These are phyloP conservation scores for Pinguiococcus pyrenoidosus DNA, from an alignment of 108 stramenopile species.

Conservation along the genomic window DNA sequence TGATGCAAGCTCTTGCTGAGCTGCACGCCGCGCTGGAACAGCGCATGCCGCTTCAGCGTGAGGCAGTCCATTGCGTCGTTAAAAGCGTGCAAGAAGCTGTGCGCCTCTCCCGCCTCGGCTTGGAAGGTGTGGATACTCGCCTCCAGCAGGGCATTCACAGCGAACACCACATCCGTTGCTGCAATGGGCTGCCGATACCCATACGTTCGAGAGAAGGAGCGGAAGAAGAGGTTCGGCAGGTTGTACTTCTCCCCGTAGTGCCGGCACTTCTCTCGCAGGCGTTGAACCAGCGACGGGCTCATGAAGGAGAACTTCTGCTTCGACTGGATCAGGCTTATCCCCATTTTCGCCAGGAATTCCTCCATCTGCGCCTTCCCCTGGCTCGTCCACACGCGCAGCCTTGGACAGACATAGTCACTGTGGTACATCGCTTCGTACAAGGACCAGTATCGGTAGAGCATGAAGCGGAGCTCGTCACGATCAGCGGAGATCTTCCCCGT, in stretches of 20 bases:
- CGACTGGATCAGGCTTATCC: slow-evolving; percentile 34
- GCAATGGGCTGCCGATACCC: slow-evolving; percentile 33
- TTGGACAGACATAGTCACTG: slow-evolving; percentile 30
- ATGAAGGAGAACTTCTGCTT: slow-evolving; percentile 36
- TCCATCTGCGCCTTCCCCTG: slow-evolving; percentile 25
- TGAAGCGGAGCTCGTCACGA: slow-evolving; percentile 28
- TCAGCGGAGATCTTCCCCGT: slow-evolving; percentile 18
- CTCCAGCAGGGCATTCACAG: slow-evolving; percentile 29
- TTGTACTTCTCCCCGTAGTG: slow-evolving; percentile 30
- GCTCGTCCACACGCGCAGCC: slow-evolving; percentile 33
- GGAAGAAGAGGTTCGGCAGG: slow-evolving; percentile 21
- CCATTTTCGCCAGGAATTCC: slow-evolving; percentile 41
- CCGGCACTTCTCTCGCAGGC: slow-evolving; percentile 19
- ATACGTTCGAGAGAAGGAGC: slow-evolving; percentile 5
- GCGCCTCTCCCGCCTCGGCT: no score
- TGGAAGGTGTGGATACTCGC: no score
- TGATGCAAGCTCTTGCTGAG: slow-evolving; percentile 28
- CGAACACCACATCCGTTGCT: slow-evolving; percentile 31
- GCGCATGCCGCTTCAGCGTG: no score
- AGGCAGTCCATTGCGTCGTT: no score
- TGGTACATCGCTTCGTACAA: slow-evolving; percentile 31
- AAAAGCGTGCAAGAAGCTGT: slow-evolving; percentile 36
- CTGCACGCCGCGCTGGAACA: slow-evolving; percentile 23
- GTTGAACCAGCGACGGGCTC: slow-evolving; percentile 2
- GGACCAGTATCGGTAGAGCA: slow-evolving; percentile 42